phyloP scores from a whole-genome alignment of 2,329 filamentous ascomycete species.

The Huntiella moniliformis region DNA sequence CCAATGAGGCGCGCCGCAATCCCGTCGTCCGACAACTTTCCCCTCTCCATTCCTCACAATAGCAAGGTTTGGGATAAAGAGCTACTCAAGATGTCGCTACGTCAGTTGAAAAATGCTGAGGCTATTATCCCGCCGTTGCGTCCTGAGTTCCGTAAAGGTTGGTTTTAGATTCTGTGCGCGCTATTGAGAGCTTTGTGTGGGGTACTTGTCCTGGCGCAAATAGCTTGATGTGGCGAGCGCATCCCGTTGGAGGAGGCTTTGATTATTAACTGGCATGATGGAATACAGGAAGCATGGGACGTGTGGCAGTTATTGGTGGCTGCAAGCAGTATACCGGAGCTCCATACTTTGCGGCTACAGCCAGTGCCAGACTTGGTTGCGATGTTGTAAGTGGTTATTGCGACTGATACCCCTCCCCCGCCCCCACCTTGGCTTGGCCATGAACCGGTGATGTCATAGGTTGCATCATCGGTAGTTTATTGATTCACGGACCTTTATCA shows the following conservation, averaged over 20 bases:
- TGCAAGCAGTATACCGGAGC: conserved; percentile 94
- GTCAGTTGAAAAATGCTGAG: no score
- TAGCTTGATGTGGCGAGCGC: no score
- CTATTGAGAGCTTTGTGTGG: background rate
- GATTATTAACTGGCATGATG: no score
- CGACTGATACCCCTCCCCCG: background rate
- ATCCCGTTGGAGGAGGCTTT: no score
- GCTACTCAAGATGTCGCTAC: no score
- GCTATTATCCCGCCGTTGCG: conserved; percentile 76
- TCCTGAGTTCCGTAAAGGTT: conserved; percentile 90
- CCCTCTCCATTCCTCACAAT: no score
- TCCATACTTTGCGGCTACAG: conserved; percentile 96
- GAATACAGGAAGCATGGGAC: conserved; percentile 33
- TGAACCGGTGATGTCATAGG: no score
- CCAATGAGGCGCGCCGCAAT: no score
- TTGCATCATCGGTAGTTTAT: background rate
- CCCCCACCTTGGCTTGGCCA: no score
- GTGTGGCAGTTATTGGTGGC: conserved; percentile 84
- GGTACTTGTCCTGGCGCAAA: no score
- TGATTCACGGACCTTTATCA: background rate
- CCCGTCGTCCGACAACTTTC: no score
- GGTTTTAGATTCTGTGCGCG: conserved; percentile 12
- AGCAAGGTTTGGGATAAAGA: no score
- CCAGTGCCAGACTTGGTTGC: conserved; percentile 72
- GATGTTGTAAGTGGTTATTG: conserved; percentile 49